Conservation (phyloP, 2,329 filamentous ascomycete species). For the Westerdykella sp. region DNA sequence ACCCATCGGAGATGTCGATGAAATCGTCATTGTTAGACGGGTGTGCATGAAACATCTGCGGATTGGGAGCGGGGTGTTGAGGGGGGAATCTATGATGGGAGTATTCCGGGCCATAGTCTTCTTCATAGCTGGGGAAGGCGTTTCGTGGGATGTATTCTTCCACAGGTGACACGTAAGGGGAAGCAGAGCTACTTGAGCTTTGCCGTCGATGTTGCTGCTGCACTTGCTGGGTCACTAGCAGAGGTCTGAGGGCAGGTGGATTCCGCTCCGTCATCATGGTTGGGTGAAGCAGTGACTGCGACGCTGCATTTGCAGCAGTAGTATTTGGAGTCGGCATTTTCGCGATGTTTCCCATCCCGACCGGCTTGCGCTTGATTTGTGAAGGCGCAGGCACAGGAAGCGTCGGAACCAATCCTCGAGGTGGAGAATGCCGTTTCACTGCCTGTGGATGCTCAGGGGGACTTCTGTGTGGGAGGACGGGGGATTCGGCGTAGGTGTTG, state of each 20-base stretch:
- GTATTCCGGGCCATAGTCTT: conserved; percentile 31
- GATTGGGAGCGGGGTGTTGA: background rate
- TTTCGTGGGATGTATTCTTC: conserved; percentile 10
- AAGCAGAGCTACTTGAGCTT: conserved; percentile 3
- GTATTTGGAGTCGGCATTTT: conserved; percentile 7
- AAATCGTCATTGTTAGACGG: conserved; percentile 3
- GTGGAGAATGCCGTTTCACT: background rate
- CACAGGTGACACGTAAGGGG: conserved; percentile 2
- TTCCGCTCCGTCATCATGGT: conserved; percentile 6
- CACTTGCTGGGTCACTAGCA: background rate
- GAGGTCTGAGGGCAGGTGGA: conserved; percentile 6
- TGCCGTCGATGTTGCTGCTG: conserved; percentile 22
- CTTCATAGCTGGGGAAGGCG: conserved; percentile 24
- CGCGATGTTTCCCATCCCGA: conserved; percentile 2
- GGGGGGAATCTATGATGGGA: background rate
- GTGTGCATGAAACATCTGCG: background rate
- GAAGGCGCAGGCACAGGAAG: conserved; percentile 11
- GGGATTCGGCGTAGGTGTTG: conserved; percentile 11
- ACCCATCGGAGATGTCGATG: conserved; percentile 20
- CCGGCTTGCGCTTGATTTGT: conserved; percentile 24
- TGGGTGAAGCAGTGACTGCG: conserved; percentile 19
- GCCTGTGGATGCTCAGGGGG: conserved; percentile 1
- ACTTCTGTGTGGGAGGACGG: conserved; percentile 7
- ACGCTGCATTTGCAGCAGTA: conserved; percentile 15
- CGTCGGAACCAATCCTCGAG: conserved; percentile 1